These are phyloP conservation scores for Phoma herbarum DNA, from an alignment of 2,329 filamentous ascomycete genomes.

Conservation along the genomic window DNA sequence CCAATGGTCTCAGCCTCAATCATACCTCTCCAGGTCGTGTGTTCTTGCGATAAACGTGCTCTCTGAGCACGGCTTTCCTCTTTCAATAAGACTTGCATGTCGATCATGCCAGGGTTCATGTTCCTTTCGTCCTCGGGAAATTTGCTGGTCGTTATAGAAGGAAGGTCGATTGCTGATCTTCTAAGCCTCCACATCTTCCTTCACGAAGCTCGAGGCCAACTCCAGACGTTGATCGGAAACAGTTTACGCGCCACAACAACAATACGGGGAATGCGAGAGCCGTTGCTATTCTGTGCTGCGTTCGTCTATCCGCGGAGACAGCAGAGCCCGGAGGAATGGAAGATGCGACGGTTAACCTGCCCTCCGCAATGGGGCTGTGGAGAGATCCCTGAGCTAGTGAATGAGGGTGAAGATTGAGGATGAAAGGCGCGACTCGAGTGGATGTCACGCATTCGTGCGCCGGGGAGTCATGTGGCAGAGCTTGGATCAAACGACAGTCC, in stretches of 20 bases:
- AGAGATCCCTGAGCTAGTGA: constrained; percentile 18
- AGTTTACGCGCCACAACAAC: neutral
- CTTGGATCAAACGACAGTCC: constrained; percentile 11
- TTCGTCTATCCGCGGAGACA: constrained; percentile 16
- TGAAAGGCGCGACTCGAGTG: constrained; percentile 14
- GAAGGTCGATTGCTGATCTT: constrained; percentile 13
- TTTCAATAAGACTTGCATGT: constrained; percentile 12
- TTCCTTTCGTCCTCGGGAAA: constrained; percentile 18
- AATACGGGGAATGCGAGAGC: constrained; percentile 1
- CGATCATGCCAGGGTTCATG: constrained; percentile 16
- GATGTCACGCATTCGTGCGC: constrained; percentile 4
- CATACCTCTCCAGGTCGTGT: neutral
- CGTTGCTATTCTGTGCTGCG: constrained; percentile 8
- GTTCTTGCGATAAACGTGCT: neutral
- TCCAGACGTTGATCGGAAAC: neutral
- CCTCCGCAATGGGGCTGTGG: constrained; percentile 22
- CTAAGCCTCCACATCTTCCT: constrained; percentile 1
- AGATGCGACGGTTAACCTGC: constrained; percentile 19
- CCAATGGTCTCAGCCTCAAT: constrained; percentile 2
- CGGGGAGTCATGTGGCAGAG: constrained; percentile 10
- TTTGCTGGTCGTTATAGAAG: constrained; percentile 2
- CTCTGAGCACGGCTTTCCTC: constrained; percentile 11
- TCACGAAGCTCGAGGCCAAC: neutral
- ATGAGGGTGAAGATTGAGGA: constrained; percentile 4
- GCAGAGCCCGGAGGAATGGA: constrained; percentile 5